Percentiles rank a stretch among this genome's conserved stretches.
Evolutionary conservation across 192 early-diverging fungal genomes (phyloP).

Genomic region (Coemansia sp.): DNA sequence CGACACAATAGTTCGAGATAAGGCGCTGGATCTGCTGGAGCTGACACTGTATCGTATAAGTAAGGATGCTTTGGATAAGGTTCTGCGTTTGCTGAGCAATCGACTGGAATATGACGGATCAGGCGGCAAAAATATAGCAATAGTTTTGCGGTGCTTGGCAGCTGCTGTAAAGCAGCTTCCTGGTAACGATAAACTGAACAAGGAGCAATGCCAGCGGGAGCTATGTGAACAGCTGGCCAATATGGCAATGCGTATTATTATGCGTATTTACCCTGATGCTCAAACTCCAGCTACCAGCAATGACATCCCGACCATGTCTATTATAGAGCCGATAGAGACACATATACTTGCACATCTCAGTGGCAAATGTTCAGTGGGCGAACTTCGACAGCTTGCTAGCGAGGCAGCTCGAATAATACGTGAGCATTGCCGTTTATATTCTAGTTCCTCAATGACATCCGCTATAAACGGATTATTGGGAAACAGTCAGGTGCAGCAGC

Average conservation of each 20-base stretch:
- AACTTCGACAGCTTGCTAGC: conserved; percentile 3
- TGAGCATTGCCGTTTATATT: conserved; percentile 19
- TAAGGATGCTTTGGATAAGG: background rate
- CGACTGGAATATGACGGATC: background rate
- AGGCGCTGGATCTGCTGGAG: conserved; percentile 43
- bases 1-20: conserved; percentile 39
- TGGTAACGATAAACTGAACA: background rate
- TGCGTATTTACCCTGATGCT: background rate
- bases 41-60: conserved; percentile 3
- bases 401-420: conserved; percentile 38
- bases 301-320: background rate
- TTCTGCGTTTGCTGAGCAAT: background rate
- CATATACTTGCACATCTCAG: background rate
- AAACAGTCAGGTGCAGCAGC: conserved; percentile 10
- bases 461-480: conserved; percentile 17
- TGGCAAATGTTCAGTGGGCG: no score
- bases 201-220: background rate
- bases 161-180: conserved; percentile 23
- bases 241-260: background rate
- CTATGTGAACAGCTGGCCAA: background rate
- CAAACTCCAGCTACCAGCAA: no score
- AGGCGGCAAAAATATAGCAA: background rate
- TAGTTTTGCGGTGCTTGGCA: conserved; percentile 24
- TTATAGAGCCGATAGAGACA: background rate
- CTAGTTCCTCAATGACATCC: conserved; percentile 3